Evolutionary conservation across 371 early-diverging fungal species (phyloP).

Genomic region (Mucor sp.): DNA sequence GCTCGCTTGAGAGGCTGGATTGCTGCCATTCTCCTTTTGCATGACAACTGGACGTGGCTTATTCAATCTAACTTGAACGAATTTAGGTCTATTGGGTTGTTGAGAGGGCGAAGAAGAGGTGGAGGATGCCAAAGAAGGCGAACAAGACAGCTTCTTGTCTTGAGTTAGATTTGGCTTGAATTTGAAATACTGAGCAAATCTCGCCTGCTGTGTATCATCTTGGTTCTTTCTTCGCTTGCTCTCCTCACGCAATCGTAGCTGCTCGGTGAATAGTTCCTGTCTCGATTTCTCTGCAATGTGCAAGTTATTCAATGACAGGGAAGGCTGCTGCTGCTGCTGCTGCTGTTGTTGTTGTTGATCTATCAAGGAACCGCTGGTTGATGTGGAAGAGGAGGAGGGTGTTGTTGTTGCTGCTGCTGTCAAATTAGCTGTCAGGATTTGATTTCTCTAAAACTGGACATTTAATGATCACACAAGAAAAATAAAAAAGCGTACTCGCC

Average conservation of each 20-base stretch:
- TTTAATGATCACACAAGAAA: background rate
- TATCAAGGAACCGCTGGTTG: background rate
- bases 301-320: constrained; percentile 6
- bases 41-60: background rate
- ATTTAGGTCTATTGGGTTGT: background rate
- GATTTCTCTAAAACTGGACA: constrained; percentile 4
- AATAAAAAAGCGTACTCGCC: background rate
- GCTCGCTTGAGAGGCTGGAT: background rate
- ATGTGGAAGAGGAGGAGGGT: background rate
- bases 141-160: background rate
- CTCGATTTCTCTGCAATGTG: constrained; percentile 9
- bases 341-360: constrained; percentile 1
- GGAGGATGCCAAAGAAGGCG: background rate
- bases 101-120: background rate
- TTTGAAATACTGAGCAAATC: background rate
- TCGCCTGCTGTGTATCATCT: background rate
- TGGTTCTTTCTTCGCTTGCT: background rate
- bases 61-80: background rate
- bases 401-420: background rate
- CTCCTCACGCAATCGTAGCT: constrained; percentile 10
- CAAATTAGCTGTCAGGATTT: background rate
- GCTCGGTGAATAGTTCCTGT: constrained; percentile 5
- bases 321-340: background rate
- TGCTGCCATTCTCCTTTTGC: background rate
- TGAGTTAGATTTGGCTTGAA: background rate